Conservation (phyloP, 495 filamentous ascomycete species). For the Pyrenula massariospora region DNA sequence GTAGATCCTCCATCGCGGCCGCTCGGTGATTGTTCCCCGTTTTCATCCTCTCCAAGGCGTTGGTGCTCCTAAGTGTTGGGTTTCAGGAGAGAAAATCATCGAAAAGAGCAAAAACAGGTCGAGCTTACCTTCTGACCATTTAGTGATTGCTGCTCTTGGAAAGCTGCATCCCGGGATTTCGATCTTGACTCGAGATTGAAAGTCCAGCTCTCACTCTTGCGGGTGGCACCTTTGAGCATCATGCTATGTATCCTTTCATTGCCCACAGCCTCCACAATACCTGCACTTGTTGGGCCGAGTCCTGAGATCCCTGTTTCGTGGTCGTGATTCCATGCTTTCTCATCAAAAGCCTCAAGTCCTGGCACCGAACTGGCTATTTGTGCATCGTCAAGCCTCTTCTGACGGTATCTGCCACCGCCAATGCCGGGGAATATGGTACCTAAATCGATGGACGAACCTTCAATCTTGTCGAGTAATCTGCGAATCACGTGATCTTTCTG, state of each 20-base stretch:
- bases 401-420: conserved; percentile 26
- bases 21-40: too few relatives aligned
- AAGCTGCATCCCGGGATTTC: too few relatives aligned
- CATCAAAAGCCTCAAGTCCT: conserved; percentile 34
- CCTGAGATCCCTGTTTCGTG: not conserved
- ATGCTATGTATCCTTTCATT: not conserved
- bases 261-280: not conserved
- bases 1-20: too few relatives aligned
- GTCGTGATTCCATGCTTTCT: conserved; percentile 25
- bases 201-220: too few relatives aligned
- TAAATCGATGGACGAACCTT: conserved; percentile 53
- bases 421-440: conserved; percentile 58
- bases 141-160: too few relatives aligned
- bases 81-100: too few relatives aligned
- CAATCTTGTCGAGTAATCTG: conserved; percentile 69
- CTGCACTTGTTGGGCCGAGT: not conserved
- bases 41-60: too few relatives aligned
- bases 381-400: conserved; percentile 20
- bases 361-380: conserved; percentile 29
- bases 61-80: too few relatives aligned
- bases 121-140: too few relatives aligned
- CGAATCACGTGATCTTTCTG: conserved; percentile 73
- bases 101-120: too few relatives aligned
- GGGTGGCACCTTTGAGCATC: too few relatives aligned
- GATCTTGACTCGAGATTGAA: too few relatives aligned